phyloP scores from a whole-genome alignment of 352 stramenopile genomes.

The Elongisporangium prolatum region DNA sequence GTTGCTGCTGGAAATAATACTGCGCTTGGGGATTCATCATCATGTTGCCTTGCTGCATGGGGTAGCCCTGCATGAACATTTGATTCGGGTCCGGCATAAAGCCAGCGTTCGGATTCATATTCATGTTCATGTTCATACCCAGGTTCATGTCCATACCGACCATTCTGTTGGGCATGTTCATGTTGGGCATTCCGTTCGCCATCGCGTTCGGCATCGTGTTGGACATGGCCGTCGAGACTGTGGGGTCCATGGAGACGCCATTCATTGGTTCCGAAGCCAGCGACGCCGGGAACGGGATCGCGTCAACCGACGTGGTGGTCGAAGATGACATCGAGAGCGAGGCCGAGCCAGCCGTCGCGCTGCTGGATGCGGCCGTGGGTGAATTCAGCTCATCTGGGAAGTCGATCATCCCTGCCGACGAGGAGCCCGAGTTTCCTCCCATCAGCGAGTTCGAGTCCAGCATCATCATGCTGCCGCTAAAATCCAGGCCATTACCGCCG shows the following conservation, averaged over 20 bases:
- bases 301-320: constrained; percentile 30
- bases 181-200: constrained; percentile 13
- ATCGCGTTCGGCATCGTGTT: constrained; percentile 20
- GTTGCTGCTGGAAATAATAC: constrained; percentile 71
- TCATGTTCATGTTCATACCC: constrained; percentile 59
- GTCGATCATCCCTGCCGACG: constrained; percentile 61
- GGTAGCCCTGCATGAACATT: constrained; percentile 67
- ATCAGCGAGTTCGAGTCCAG: constrained; percentile 43
- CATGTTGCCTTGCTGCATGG: constrained; percentile 72
- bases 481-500: constrained; percentile 43
- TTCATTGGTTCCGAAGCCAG: constrained; percentile 58
- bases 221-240: constrained; percentile 22
- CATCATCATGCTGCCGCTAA: constrained; percentile 72
- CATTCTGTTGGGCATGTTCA: constrained; percentile 12
- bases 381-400: constrained; percentile 87
- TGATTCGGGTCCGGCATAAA: constrained; percentile 47
- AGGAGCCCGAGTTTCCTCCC: constrained; percentile 10
- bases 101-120: constrained; percentile 32
- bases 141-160: constrained; percentile 32
- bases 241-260: constrained; percentile 12
- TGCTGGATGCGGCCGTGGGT: constrained; percentile 25
- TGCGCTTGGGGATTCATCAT: constrained; percentile 69
- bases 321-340: constrained; percentile 17
- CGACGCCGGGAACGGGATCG: constrained; percentile 75
- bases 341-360: constrained; percentile 8